Evolutionary conservation across 2,329 filamentous ascomycete genomes (phyloP).

Genomic region (Polychaeton citri): DNA sequence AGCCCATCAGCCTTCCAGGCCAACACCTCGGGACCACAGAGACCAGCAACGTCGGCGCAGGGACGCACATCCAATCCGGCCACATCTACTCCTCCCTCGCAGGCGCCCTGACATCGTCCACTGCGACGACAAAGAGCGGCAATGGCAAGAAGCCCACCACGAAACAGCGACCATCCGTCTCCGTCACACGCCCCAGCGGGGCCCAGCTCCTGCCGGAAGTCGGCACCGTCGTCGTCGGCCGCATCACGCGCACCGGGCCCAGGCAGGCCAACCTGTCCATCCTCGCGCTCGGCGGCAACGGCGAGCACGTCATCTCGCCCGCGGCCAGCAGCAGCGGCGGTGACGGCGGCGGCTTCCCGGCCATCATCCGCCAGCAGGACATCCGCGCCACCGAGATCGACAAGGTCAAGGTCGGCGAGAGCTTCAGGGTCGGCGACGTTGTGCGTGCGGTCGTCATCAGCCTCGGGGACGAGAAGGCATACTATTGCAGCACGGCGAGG

Average conservation of each 20-base stretch:
- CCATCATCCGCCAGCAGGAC: conserved; percentile 48
- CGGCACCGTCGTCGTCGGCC: conserved; percentile 65
- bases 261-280: conserved; percentile 79
- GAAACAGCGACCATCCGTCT: conserved; percentile 16
- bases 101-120: conserved; percentile 38
- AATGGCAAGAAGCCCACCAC: conserved; percentile 21
- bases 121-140: conserved; percentile 41
- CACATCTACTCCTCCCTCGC: conserved; percentile 72
- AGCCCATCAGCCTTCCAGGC: conserved; percentile 58
- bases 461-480: conserved; percentile 85
- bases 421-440: conserved; percentile 85
- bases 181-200: conserved; percentile 35
- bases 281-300: conserved; percentile 56
- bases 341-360: conserved; percentile 13
- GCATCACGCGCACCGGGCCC: conserved; percentile 72
- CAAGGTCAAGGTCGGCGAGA: conserved; percentile 78
- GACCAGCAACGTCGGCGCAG: conserved; percentile 60
- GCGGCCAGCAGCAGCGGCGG: conserved; percentile 4
- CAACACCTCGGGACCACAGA: conserved; percentile 58
- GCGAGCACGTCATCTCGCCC: conserved; percentile 14
- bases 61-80: conserved; percentile 67
- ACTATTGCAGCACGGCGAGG: conserved; percentile 82
- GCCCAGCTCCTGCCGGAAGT: conserved; percentile 72
- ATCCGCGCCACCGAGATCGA: conserved; percentile 94
- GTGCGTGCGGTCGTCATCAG: conserved; percentile 71